Evolutionary conservation across 2,329 filamentous ascomycete genomes (phyloP).

Genomic region (Talaromyces sp.): DNA sequence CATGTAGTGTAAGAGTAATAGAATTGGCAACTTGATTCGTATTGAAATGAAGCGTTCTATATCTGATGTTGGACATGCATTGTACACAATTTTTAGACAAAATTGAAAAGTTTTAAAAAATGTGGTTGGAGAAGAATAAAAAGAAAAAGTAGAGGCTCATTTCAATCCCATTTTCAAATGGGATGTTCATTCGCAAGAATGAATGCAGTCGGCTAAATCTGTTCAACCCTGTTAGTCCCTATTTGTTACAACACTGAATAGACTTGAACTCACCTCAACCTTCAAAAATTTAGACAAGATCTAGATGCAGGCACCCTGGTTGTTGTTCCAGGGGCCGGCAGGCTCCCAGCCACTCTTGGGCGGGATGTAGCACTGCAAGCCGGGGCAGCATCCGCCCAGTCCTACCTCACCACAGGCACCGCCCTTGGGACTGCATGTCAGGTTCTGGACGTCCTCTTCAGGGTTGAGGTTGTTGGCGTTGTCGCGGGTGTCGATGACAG

Average conservation of each 20-base stretch:
- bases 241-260: too few species aligned
- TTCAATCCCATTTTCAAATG: neutral
- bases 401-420: slow-evolving; percentile 2
- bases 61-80: neutral
- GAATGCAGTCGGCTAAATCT: neutral
- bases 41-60: neutral
- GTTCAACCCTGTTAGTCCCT: neutral
- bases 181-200: neutral
- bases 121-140: neutral
- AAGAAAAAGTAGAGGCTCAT: neutral
- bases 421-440: slow-evolving; percentile 5
- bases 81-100: neutral
- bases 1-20: neutral
- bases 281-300: neutral
- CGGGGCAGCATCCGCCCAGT: neutral
- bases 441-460: neutral
- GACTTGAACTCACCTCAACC: neutral
- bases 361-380: slow-evolving; percentile 7
- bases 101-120: neutral
- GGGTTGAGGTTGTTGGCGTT: neutral
- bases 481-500: slow-evolving; percentile 8
- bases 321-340: neutral
- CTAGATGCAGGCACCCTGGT: slow-evolving; percentile 9
- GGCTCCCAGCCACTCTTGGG: slow-evolving; percentile 8
- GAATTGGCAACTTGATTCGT: neutral